These are phyloP conservation scores for Arthroderma sp. DNA, from an alignment of 2,329 filamentous ascomycete species.

Conservation along the genomic window DNA sequence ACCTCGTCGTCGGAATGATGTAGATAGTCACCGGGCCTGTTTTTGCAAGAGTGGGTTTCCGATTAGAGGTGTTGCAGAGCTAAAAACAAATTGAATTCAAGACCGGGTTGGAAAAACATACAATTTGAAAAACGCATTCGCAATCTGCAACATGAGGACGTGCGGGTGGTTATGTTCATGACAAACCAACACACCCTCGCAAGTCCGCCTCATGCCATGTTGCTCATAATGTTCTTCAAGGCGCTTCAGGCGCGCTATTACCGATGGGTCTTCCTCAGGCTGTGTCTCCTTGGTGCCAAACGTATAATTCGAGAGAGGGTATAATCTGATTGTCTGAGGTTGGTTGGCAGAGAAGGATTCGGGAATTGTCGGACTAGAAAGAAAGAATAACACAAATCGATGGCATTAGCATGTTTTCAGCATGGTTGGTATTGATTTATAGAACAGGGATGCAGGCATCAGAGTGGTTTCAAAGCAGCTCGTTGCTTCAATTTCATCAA, in stretches of 20 bases:
- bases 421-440: conserved; percentile 1
- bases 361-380: conserved; percentile 54
- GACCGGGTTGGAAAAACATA: conserved; percentile 23
- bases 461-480: too few relatives aligned
- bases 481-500: neutral
- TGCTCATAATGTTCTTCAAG: conserved; percentile 89
- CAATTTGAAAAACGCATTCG: conserved; percentile 98
- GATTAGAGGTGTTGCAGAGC: neutral
- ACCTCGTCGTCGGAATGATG: conserved; percentile 77
- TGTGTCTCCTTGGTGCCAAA: conserved; percentile 98
- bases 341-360: conserved; percentile 81
- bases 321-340: conserved; percentile 77
- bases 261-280: conserved; percentile 92
- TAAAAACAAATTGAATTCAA: neutral
- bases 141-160: conserved; percentile 97
- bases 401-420: neutral
- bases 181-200: conserved; percentile 92
- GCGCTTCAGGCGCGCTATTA: conserved; percentile 79
- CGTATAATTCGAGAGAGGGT: conserved; percentile 94
- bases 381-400: conserved; percentile 1
- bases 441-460: too few relatives aligned
- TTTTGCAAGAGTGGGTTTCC: neutral
- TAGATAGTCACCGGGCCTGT: conserved; percentile 79
- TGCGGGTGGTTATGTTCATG: conserved; percentile 99
- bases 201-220: conserved; percentile 93